Conservation (phyloP, 1,139 yeast species). For the Debaryomycetaceae sp. region DNA sequence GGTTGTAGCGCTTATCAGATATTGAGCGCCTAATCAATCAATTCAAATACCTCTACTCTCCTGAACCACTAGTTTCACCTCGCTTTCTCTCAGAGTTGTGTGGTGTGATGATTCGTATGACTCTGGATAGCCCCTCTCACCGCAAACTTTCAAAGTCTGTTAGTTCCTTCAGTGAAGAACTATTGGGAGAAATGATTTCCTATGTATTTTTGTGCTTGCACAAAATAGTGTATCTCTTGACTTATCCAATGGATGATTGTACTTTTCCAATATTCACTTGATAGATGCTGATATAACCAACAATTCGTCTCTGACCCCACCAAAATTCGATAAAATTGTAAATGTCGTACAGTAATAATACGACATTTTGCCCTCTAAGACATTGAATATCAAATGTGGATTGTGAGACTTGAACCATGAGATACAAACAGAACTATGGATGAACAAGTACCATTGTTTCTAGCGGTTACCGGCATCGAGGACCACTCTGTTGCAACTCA, state of each 20-base stretch:
- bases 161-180: background rate
- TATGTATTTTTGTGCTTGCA: background rate
- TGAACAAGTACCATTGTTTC: slow-evolving; percentile 65
- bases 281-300: background rate
- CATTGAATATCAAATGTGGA: background rate
- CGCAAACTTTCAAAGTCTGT: background rate
- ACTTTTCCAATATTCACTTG: background rate
- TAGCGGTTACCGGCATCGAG: slow-evolving; percentile 78
- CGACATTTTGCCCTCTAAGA: background rate
- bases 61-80: background rate
- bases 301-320: background rate
- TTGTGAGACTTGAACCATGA: too few relatives aligned
- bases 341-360: background rate
- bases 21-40: background rate
- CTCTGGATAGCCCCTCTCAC: background rate
- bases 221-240: background rate
- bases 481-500: slow-evolving; percentile 71
- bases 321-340: background rate
- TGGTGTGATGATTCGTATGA: background rate
- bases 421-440: slow-evolving; percentile 25
- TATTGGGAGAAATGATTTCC: background rate
- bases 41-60: background rate
- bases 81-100: background rate
- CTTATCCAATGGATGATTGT: background rate
- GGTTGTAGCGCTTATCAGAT: background rate